Percentiles rank a stretch among this genome's conserved stretches.
phyloP scores from a whole-genome alignment of 225 moss, liverwort and hornwort species.

The Sphagnum contortum region DNA sequence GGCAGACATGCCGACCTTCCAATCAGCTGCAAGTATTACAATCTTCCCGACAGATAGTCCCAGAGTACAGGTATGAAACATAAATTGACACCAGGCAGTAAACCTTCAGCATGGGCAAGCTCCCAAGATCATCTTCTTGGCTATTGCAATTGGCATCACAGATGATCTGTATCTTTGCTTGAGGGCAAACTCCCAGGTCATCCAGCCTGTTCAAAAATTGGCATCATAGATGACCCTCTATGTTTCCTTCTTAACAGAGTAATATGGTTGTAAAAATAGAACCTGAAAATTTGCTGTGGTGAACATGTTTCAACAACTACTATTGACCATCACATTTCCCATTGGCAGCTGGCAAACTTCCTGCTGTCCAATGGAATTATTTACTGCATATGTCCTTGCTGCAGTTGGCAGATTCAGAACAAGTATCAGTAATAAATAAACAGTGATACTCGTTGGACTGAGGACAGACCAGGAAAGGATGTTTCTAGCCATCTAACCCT shows the following conservation, averaged over 20 bases:
- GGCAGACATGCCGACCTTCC: no score
- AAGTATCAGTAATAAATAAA: neutral
- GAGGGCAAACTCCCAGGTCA: slow-evolving; percentile 1
- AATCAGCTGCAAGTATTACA: no score
- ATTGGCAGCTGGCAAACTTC: neutral
- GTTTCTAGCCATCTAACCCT: no score
- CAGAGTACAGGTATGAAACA: neutral
- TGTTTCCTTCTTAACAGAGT: slow-evolving; percentile 6
- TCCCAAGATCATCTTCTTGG: slow-evolving; percentile 9
- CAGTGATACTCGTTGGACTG: no score
- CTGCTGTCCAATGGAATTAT: neutral
- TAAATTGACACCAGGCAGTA: slow-evolving; percentile 5
- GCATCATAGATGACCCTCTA: slow-evolving; percentile 1
- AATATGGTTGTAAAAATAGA: slow-evolving; percentile 7
- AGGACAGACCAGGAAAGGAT: no score
- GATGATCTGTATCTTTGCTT: no score
- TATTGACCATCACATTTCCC: neutral
- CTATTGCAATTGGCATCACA: neutral
- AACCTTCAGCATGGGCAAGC: slow-evolving; percentile 4
- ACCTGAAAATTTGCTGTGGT: slow-evolving; percentile 8
- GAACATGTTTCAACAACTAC: slow-evolving; percentile 9
- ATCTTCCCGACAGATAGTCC: neutral
- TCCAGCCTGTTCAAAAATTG: slow-evolving; percentile 8
- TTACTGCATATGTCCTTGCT: slow-evolving; percentile 31
- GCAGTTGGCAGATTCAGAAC: neutral